These are phyloP conservation scores for Silene latifolia DNA, from an alignment of 148 eudicot genomes.

Conservation along the genomic window DNA sequence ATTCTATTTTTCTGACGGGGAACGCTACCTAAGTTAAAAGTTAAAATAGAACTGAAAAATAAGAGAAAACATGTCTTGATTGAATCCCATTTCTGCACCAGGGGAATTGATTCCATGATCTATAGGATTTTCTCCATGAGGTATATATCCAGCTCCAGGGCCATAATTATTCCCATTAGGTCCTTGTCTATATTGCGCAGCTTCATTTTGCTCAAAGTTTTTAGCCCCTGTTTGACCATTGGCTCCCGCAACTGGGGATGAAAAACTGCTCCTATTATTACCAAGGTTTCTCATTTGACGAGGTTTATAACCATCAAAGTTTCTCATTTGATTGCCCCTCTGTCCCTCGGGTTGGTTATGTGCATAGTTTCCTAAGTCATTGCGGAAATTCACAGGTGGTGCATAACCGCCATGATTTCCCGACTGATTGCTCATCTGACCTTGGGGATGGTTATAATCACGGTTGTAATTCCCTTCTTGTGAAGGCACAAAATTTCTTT, in stretches of 20 bases:
- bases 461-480: conserved; percentile 36
- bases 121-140: conserved; percentile 31
- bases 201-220: conserved; percentile 32
- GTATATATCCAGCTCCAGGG: conserved; percentile 26
- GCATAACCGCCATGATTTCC: conserved; percentile 10
- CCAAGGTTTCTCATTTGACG: conserved; percentile 21
- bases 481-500: conserved; percentile 28
- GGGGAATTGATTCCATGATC: conserved; percentile 37
- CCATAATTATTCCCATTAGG: conserved; percentile 9
- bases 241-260: conserved; percentile 35
- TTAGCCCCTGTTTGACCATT: conserved; percentile 39
- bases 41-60: neutral
- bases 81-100: conserved; percentile 26
- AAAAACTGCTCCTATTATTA: conserved; percentile 17
- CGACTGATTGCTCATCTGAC: conserved; percentile 25
- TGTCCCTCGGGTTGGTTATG: conserved; percentile 33
- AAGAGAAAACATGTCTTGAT: conserved; percentile 30
- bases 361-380: conserved; percentile 19
- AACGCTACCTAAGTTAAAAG: neutral
- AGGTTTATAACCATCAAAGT: neutral
- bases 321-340: conserved; percentile 8
- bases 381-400: conserved; percentile 24
- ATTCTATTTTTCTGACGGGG: neutral
- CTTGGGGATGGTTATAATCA: conserved; percentile 31
- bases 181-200: conserved; percentile 25